phyloP scores from a whole-genome alignment of 2,329 filamentous ascomycete genomes.

The Teratosphaeria viscida region DNA sequence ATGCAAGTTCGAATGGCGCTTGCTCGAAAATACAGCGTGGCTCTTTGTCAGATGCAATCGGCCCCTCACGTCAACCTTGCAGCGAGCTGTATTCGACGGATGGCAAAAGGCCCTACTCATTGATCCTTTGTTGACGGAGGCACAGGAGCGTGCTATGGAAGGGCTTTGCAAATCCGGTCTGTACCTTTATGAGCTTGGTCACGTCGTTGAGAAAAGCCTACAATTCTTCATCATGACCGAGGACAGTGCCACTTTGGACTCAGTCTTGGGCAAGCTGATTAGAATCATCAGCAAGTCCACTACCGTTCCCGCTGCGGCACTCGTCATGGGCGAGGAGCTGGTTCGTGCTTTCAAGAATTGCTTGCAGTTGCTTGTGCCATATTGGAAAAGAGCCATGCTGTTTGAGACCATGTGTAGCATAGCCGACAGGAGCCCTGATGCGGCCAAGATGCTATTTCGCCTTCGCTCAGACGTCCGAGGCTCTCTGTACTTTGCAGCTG shows the following conservation, averaged over 20 bases:
- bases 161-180: neutral
- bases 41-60: neutral
- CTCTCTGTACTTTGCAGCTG: conserved; percentile 5
- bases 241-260: neutral
- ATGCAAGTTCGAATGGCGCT: neutral
- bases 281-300: neutral
- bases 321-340: neutral
- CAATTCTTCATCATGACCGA: neutral
- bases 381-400: neutral
- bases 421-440: neutral
- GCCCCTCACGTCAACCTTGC: neutral
- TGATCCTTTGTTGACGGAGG: neutral
- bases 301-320: neutral
- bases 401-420: conserved; percentile 7
- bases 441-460: conserved; percentile 7
- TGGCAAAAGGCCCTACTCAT: neutral
- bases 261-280: neutral
- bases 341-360: conserved; percentile 1
- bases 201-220: neutral
- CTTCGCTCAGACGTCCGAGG: conserved; percentile 13
- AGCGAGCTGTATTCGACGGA: neutral
- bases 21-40: neutral
- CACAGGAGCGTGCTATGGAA: neutral
- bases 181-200: neutral
- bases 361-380: neutral